Evolutionary conservation across 192 early-diverging fungal genomes (phyloP).

Genomic region (Podila horticola): DNA sequence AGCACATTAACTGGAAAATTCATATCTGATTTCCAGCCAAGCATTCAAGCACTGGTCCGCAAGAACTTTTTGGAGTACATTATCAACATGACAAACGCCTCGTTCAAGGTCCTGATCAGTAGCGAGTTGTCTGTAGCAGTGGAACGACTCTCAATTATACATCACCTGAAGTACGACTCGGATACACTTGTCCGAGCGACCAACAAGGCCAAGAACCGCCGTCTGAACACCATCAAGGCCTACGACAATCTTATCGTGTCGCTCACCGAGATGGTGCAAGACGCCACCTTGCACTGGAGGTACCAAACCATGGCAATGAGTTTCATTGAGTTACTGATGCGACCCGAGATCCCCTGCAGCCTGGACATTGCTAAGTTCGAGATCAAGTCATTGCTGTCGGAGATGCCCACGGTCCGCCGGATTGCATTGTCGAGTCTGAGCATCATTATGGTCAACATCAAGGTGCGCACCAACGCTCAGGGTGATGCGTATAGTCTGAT

Average conservation of each 20-base stretch:
- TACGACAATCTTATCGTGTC: conserved; percentile 52
- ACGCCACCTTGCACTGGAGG: conserved; percentile 81
- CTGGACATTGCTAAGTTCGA: conserved; percentile 66
- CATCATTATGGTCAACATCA: conserved; percentile 74
- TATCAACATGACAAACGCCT: conserved; percentile 57
- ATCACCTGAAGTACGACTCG: conserved; percentile 12
- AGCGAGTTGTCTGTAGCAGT: conserved; percentile 33
- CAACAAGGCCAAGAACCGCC: conserved; percentile 30
- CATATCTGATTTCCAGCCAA: conserved; percentile 51
- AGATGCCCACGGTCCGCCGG: conserved; percentile 78
- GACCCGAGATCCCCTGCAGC: conserved; percentile 67
- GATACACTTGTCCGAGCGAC: conserved; percentile 24
- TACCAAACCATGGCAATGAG: conserved; percentile 83
- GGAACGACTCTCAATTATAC: background rate
- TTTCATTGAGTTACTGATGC: conserved; percentile 79
- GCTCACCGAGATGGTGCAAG: conserved; percentile 70
- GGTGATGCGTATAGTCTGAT: conserved; percentile 60
- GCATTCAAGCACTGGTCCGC: conserved; percentile 72
- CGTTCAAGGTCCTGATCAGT: conserved; percentile 56
- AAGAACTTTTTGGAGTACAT: conserved; percentile 72
- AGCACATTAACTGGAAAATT: background rate
- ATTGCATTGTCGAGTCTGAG: conserved; percentile 70
- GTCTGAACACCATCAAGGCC: conserved; percentile 48
- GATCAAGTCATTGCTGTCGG: conserved; percentile 70
- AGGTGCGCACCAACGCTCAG: conserved; percentile 68